Evolutionary conservation across 768 basidiomycete species (phyloP), one percentile per base, ranked within the genome.

Genomic region (Xerocomellus dryophilus): DNA sequence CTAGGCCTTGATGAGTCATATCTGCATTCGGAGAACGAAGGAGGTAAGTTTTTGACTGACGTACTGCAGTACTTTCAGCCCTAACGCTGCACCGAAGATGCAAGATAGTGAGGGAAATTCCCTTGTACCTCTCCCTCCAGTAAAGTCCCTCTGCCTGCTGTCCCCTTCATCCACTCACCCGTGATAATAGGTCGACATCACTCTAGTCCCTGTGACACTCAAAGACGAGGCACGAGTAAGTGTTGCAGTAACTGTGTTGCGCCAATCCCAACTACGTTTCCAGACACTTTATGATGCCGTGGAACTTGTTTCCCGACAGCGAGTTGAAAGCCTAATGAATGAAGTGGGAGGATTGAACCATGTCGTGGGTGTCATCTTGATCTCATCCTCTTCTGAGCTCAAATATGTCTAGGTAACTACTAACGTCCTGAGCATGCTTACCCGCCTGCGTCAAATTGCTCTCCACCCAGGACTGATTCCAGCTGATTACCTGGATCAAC

Each of bases 1-100:
- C 4, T 53, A 91, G 88, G 83, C 82, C 11, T 66, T 92, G 17
- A 92, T 92, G 89, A 82, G 76, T 50, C 85, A 88, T 9, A 76
- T 82, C 31, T 92, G 90, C 60, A 83, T 92, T 43, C 84, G 90
- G 23, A 80, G 91, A 40, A 93, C 90, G 15, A 93, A 93, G 69
- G 90, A 93, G 73, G 87, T 81, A 32, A 41, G 61, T 42, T 40
- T 39, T 61, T 38, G 18, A n/a, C 45, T 5, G 7, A 43, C 1
- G n/a, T 7, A 5, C 45, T 42, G n/a, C 14, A 12, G 2, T 7
- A 27, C 41, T 27, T 31, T 48, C 12, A 31, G 27, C 23, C 20
- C 53, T 75, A 7, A 75, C 60, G 0, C 61, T 41, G 25, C 27
- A 35, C 36, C 17, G 1, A 61, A 93, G 84, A 94, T 96, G 88